Evolutionary conservation across 2,329 filamentous ascomycete species (phyloP).

Genomic region (Paracorniculantispora psalliotae): DNA sequence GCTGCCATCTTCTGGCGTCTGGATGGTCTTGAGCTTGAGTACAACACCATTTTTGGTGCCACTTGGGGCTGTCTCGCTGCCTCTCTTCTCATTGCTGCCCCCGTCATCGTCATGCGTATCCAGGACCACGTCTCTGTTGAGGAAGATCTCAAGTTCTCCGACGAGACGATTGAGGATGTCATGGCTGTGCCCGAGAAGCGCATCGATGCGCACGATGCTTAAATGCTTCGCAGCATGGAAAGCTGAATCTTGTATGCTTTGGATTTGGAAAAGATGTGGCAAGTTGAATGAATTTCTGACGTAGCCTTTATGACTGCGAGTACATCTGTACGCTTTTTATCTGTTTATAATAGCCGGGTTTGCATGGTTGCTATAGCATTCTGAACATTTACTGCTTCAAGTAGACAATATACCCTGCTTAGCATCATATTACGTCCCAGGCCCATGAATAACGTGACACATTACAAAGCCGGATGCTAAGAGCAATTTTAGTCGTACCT

Average conservation of each 20-base stretch:
- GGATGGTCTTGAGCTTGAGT: slow-evolving; percentile 58
- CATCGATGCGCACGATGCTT: background rate
- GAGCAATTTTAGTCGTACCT: too few relatives aligned
- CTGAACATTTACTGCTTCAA: slow-evolving; percentile 11
- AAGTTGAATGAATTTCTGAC: slow-evolving; percentile 3
- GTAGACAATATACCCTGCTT: slow-evolving; percentile 16
- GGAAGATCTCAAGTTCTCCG: slow-evolving; percentile 78
- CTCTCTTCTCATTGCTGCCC: slow-evolving; percentile 71
- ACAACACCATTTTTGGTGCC: slow-evolving; percentile 64
- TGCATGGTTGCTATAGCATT: slow-evolving; percentile 7
- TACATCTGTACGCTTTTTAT: slow-evolving; percentile 7
- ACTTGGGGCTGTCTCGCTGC: slow-evolving; percentile 71
- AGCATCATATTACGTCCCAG: background rate
- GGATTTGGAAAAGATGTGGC: background rate
- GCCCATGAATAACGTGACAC: too few relatives aligned
- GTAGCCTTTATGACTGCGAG: slow-evolving; percentile 4
- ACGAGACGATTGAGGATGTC: slow-evolving; percentile 75
- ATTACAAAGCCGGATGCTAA: too few relatives aligned
- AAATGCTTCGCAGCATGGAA: background rate
- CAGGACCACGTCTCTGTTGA: slow-evolving; percentile 76
- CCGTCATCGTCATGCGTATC: slow-evolving; percentile 74
- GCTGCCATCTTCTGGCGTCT: slow-evolving; percentile 71
- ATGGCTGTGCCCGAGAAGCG: slow-evolving; percentile 18
- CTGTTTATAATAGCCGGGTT: slow-evolving; percentile 8
- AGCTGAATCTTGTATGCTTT: background rate